A percentile compares a stretch with the other conserved stretches of the same genome.
Evolutionary conservation across 2,329 filamentous ascomycete genomes (phyloP).

Genomic region (Fusarium mundagurra): DNA sequence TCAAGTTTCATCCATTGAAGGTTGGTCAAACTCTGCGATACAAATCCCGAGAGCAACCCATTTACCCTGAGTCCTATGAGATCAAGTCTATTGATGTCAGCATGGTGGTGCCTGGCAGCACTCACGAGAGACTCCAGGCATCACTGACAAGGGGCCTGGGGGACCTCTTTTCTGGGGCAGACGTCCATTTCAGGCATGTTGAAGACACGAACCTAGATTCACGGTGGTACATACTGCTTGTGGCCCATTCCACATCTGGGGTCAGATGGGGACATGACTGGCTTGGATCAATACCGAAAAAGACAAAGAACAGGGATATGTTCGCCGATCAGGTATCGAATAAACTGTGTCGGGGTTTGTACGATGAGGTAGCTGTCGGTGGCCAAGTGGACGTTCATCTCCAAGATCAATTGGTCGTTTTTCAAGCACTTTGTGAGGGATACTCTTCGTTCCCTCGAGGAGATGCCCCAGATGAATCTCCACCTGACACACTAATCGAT

Average conservation of each 20-base stretch:
- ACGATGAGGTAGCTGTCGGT: slow-evolving; percentile 54
- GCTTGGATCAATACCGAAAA: slow-evolving; percentile 55
- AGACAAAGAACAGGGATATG: slow-evolving; percentile 42
- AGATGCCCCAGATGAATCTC: slow-evolving; percentile 23
- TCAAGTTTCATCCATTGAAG: slow-evolving; percentile 51
- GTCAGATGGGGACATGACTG: slow-evolving; percentile 62
- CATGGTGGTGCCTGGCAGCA: slow-evolving; percentile 58
- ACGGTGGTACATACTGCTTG: slow-evolving; percentile 66
- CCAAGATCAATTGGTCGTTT: slow-evolving; percentile 70
- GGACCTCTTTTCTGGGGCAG: slow-evolving; percentile 54
- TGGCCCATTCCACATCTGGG: slow-evolving; percentile 59
- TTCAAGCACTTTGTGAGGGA: slow-evolving; percentile 67
- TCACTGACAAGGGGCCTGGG: slow-evolving; percentile 54
- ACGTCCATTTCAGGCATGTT: slow-evolving; percentile 55
- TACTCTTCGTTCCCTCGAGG: slow-evolving; percentile 57
- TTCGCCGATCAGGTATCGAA: slow-evolving; percentile 55
- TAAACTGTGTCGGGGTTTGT: slow-evolving; percentile 57
- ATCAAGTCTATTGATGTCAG: slow-evolving; percentile 61
- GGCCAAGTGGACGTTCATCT: slow-evolving; percentile 65
- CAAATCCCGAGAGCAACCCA: slow-evolving; percentile 36
- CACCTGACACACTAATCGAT: slow-evolving; percentile 38
- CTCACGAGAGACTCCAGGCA: slow-evolving; percentile 54
- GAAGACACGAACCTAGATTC: slow-evolving; percentile 63
- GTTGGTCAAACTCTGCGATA: slow-evolving; percentile 51
- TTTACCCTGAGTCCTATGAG: slow-evolving; percentile 43